These are phyloP conservation scores for Ogataea chonburiensis DNA, from an alignment of 805 yeast species.

Conservation along the genomic window DNA sequence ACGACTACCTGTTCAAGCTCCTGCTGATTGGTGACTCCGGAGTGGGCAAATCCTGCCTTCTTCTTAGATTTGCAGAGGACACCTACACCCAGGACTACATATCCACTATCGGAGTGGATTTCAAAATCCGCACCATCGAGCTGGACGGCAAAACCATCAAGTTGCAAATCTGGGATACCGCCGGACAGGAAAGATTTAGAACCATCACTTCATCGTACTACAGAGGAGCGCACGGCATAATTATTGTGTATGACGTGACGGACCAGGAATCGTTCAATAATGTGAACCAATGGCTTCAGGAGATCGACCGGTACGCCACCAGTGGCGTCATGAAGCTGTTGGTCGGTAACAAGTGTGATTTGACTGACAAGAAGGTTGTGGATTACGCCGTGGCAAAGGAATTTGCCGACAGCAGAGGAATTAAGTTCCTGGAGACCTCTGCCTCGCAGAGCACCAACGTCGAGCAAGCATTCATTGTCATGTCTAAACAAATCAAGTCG, in stretches of 20 bases:
- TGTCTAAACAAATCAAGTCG: constrained; percentile 98
- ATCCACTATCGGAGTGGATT: constrained; percentile 97
- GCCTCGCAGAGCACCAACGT: constrained; percentile 95
- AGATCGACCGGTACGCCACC: constrained; percentile 96
- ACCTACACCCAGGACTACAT: constrained; percentile 96
- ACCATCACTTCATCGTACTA: constrained; percentile 96
- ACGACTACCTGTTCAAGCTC: constrained; percentile 95
- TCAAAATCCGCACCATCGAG: constrained; percentile 84
- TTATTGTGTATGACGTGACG: constrained; percentile 96
- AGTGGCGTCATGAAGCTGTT: constrained; percentile 94
- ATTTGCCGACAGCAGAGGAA: constrained; percentile 91
- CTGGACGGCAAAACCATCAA: constrained; percentile 96
- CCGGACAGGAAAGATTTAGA: constrained; percentile 98
- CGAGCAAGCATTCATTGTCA: constrained; percentile 96
- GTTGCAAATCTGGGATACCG: constrained; percentile 99
- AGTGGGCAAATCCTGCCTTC: constrained; percentile 94
- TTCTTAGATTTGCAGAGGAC: constrained; percentile 94
- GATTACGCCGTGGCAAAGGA: constrained; percentile 96
- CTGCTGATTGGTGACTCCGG: constrained; percentile 97
- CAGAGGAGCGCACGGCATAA: constrained; percentile 98
- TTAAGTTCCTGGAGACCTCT: constrained; percentile 94
- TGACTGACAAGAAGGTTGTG: constrained; percentile 90
- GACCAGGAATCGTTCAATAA: constrained; percentile 95
- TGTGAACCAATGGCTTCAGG: constrained; percentile 98
- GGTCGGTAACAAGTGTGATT: constrained; percentile 96